Base-by-base conservation (phyloP, 768 basidiomycete species). In the Leccinellum albellum region DNA sequence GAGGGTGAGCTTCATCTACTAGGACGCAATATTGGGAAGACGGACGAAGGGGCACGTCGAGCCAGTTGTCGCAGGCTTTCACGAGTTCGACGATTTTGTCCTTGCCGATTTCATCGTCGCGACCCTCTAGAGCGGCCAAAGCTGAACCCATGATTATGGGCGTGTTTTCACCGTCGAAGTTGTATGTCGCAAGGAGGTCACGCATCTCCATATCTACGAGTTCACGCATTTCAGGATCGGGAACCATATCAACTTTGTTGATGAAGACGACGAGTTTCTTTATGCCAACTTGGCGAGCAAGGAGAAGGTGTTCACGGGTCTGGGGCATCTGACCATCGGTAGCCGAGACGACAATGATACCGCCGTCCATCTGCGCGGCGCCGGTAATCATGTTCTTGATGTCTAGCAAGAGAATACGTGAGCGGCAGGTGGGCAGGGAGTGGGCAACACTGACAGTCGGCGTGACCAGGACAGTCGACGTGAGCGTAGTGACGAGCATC, bases 131-230 rank as follows among this genome's bases (percentile, higher is more conserved):
- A 51, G 96, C 96, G 56, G 94, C 94, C 56, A 99, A 79, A 55
- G 97, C 97, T 20, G 94, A 95, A 46, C 97, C 97, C 89, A 93
- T 94, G 69, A 98, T 73, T 66, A 99, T 98, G n/a, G 97, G 97
- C 0, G 97, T 98, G 66, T 88, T 82, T 74, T 99, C 97, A 53
- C 97, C 97, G 66, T 99, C 97, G 62, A 90, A 99, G 66, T 93
- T 91, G 78, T 98, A 98, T 14, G 85, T 86, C 4, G 85, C 76
- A 23, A 99, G 82, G 12, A 99, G 81, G 70, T 99, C 97, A 58
- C 97, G 88, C 87, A 99, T 99, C 82, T 99, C 97, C 95, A 99
- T 98, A 66, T 99, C 97, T 59, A 99, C 97, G 58, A 99, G 88
- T 78, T 97, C 94, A 55, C 98, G 79, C 94, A 99, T 98, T 81